Percentiles rank a stretch among this genome's conserved stretches.
Conservation (phyloP, 2,329 filamentous ascomycete genomes). For the Cladosporium sp. region DNA sequence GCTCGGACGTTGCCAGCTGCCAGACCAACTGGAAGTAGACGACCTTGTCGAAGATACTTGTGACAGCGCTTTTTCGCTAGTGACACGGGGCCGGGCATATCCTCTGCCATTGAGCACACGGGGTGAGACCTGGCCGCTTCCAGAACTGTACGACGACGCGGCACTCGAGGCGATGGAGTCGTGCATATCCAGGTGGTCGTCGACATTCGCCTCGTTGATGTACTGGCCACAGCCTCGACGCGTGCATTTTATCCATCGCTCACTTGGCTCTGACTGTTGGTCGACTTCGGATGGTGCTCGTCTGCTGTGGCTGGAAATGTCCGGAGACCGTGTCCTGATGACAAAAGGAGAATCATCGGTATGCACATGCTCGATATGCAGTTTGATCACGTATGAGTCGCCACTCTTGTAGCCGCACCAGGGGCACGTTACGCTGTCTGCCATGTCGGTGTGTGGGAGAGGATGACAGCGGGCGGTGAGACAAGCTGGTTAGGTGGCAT, state of each 20-base stretch:
- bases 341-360: conserved; percentile 34
- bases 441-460: conserved; percentile 16
- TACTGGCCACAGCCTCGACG: conserved; percentile 47
- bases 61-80: conserved; percentile 4
- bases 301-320: background rate
- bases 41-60: background rate
- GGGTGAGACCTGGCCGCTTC: conserved; percentile 38
- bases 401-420: conserved; percentile 31
- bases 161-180: conserved; percentile 26
- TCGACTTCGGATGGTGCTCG: background rate
- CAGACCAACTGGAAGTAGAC: background rate
- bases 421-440: conserved; percentile 8
- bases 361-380: conserved; percentile 40
- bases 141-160: conserved; percentile 35
- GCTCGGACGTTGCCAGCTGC: conserved; percentile 7
- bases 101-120: background rate
- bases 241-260: conserved; percentile 41
- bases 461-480: conserved; percentile 6
- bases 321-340: background rate
- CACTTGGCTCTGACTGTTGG: conserved; percentile 14
- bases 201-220: conserved; percentile 44
- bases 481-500: conserved; percentile 13
- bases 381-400: conserved; percentile 32
- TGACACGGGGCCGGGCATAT: background rate
- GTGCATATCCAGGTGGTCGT: conserved; percentile 52